These are phyloP conservation scores for Phialocephala sp. DNA, from an alignment of 2,329 filamentous ascomycete species.

Conservation along the genomic window DNA sequence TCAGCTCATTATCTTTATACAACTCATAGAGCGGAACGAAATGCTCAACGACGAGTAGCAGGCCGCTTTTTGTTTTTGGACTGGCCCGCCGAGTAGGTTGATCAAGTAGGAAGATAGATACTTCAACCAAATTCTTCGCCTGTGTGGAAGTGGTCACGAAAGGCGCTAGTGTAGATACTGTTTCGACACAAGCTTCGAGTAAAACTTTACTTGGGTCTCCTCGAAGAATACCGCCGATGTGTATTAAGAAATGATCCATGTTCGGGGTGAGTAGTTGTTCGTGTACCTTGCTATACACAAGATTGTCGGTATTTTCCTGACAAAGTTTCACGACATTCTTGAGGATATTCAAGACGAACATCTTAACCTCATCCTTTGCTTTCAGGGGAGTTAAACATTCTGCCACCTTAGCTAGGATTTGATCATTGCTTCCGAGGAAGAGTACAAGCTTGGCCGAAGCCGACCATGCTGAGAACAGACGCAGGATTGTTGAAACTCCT, in stretches of 20 bases:
- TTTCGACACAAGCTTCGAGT: constrained; percentile 78
- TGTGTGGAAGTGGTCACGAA: constrained; percentile 72
- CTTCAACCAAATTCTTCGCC: constrained; percentile 77
- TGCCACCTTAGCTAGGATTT: constrained; percentile 71
- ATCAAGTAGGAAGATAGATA: constrained; percentile 79
- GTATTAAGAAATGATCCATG: constrained; percentile 65
- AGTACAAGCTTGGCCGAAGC: constrained; percentile 67
- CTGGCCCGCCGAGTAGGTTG: constrained; percentile 85
- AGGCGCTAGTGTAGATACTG: constrained; percentile 76
- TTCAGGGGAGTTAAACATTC: constrained; percentile 74
- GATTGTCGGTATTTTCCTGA: constrained; percentile 52
- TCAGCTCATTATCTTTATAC: constrained; percentile 61
- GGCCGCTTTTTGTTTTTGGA: constrained; percentile 79
- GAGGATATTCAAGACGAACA: constrained; percentile 80
- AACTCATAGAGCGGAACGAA: constrained; percentile 73
- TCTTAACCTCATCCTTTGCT: constrained; percentile 84
- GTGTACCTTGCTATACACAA: constrained; percentile 51
- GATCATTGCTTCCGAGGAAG: constrained; percentile 67
- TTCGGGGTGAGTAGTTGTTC: constrained; percentile 62
- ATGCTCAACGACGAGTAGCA: constrained; percentile 80
- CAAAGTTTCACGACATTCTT: constrained; percentile 69
- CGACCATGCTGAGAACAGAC: constrained; percentile 83
- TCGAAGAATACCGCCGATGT: constrained; percentile 71
- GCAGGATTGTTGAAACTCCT: constrained; percentile 81
- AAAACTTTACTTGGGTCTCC: constrained; percentile 70